Percentiles rank a stretch among this genome's conserved stretches.
phyloP scores from a whole-genome alignment of 495 filamentous ascomycete genomes.

The Podospora pseudocomata region DNA sequence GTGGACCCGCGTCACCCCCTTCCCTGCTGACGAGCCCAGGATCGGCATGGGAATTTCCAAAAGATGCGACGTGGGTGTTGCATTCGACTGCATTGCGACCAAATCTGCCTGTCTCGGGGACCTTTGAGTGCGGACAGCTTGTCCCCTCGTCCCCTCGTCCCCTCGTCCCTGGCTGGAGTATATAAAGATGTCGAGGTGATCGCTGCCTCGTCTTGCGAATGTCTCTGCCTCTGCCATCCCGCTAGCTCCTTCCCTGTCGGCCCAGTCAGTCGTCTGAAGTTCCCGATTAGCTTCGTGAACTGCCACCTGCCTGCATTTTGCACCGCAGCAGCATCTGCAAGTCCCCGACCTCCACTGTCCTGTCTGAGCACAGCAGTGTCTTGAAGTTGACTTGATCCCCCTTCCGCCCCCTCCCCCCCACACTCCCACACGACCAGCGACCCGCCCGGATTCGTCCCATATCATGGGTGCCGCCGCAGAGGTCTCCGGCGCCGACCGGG shows the following conservation, averaged over 20 bases:
- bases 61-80: conserved; percentile 14
- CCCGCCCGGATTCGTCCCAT: neutral
- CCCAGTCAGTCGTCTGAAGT: neutral
- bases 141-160: neutral
- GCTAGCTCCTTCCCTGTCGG: conserved; percentile 1
- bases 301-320: too few species aligned
- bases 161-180: neutral
- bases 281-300: neutral
- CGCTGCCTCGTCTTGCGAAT: neutral
- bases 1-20: neutral
- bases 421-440: neutral
- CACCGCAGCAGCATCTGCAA: neutral
- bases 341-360: neutral
- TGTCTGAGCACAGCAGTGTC: conserved; percentile 1
- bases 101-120: conserved; percentile 10
- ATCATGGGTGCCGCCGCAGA: conserved; percentile 30
- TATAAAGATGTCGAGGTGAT: conserved; percentile 20
- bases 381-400: neutral
- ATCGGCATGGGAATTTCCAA: conserved; percentile 22
- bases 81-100: conserved; percentile 12
- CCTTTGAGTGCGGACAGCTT: neutral
- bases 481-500: conserved; percentile 19
- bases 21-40: conserved; percentile 8
- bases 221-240: neutral
- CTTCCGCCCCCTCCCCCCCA: neutral